Percentiles rank a stretch among this genome's conserved stretches.
phyloP scores from a whole-genome alignment of 1,284 basidiomycete species.

The Cutaneotrichosporon spelunceum region DNA sequence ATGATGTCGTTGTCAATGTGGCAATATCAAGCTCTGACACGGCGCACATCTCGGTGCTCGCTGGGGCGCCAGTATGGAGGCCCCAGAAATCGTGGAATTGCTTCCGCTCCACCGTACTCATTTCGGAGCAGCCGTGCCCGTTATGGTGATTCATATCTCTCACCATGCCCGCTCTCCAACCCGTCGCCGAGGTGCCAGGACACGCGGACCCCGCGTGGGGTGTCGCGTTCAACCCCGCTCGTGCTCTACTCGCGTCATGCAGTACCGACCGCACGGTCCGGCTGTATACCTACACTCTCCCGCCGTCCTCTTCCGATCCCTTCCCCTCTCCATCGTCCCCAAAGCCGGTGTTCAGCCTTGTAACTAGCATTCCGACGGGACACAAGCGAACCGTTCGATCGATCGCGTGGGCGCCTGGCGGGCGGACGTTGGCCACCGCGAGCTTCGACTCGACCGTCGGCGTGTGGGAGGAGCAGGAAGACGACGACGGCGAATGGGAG shows the following conservation, averaged over 20 bases:
- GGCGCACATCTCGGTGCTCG: not conserved
- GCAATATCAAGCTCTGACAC: not conserved
- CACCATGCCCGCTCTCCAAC: conserved; percentile 1
- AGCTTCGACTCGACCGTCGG: conserved; percentile 93
- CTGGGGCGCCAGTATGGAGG: not conserved
- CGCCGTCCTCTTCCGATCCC: conserved; percentile 20
- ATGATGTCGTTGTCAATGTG: not conserved
- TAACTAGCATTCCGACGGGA: conserved; percentile 69
- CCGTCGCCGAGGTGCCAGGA: conserved; percentile 53
- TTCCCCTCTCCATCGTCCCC: conserved; percentile 31
- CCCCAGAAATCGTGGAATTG: not conserved
- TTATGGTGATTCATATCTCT: not conserved
- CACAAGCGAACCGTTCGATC: conserved; percentile 89
- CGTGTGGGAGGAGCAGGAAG: conserved; percentile 74
- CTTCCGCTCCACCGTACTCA: not conserved
- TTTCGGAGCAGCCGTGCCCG: not conserved
- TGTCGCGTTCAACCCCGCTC: conserved; percentile 84
- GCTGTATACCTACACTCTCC: conserved; percentile 67
- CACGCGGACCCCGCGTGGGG: conserved; percentile 87
- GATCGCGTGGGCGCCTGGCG: conserved; percentile 86
- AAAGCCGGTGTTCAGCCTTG: conserved; percentile 56
- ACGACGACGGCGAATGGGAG: conserved; percentile 51
- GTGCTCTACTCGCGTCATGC: conserved; percentile 82
- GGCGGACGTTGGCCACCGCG: conserved; percentile 82
- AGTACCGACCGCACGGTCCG: conserved; percentile 91